A percentile compares a stretch with the other conserved stretches of the same genome.
Evolutionary conservation across 2,329 filamentous ascomycete genomes (phyloP).

Genomic region (Nemania serpens): DNA sequence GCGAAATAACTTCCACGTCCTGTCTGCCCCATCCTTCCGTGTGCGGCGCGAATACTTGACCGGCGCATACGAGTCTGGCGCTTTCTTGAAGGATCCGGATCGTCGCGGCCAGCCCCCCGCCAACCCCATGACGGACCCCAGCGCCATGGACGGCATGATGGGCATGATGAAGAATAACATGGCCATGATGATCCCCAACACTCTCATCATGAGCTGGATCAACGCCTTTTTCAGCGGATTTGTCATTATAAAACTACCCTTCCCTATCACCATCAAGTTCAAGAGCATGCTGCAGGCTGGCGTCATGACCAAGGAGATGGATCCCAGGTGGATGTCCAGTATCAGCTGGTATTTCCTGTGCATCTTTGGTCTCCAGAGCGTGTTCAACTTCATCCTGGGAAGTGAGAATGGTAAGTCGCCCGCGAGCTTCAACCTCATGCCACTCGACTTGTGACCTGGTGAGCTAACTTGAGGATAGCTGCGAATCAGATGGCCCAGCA

Average conservation of each 20-base stretch:
- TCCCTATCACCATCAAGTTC: conserved; percentile 97
- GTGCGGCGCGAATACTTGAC: conserved; percentile 80
- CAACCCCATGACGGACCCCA: conserved; percentile 94
- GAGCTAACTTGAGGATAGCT: conserved; percentile 58
- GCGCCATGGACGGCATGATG: conserved; percentile 99
- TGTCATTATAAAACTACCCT: conserved; percentile 97
- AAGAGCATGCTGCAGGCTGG: conserved; percentile 99
- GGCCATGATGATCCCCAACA: conserved; percentile 99
- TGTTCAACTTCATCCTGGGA: conserved; percentile 95
- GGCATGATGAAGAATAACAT: conserved; percentile 99
- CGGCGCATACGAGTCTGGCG: conserved; percentile 80
- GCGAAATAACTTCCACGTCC: conserved; percentile 78
- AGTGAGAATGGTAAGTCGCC: conserved; percentile 82
- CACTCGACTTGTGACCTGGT: neutral
- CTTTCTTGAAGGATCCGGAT: conserved; percentile 88
- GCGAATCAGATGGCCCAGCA: conserved; percentile 90
- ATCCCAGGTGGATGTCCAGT: conserved; percentile 97
- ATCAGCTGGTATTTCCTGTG: conserved; percentile 99
- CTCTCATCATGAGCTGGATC: conserved; percentile 99
- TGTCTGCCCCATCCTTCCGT: conserved; percentile 79
- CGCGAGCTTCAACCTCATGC: no score
- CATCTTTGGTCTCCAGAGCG: conserved; percentile 92
- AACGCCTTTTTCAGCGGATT: conserved; percentile 99
- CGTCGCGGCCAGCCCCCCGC: conserved; percentile 82
- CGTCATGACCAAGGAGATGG: conserved; percentile 92